Evolutionary conservation across 2,329 filamentous ascomycete genomes (phyloP), one percentile per base, ranked within the genome.

Genomic region (Capronia americana): DNA sequence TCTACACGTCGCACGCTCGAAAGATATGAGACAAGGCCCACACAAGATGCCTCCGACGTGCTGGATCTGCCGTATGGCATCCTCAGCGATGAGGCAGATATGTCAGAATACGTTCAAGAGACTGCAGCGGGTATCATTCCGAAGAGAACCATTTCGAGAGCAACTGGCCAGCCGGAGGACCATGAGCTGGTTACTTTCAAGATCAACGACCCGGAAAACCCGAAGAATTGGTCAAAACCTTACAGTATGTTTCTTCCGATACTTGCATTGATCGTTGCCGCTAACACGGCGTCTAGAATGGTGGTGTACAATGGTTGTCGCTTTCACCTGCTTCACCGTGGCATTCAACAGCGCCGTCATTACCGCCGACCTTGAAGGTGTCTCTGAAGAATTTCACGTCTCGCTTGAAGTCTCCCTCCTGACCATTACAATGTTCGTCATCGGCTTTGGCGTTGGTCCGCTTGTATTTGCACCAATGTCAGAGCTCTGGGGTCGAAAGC

Each of bases 221-320:
- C 92, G 0, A 94, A 94, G 83, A 95, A 94, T 77, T 95, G 91
- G 91, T 87, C 85, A 64, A 92, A 92, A 77, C 81, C 79, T 0
- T 90, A 82, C 77, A 95, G 93, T 68, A 79, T 94, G 92, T 91
- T 92, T 34, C 34, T 53, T 14, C 53, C 2, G 28, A 55, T 17
- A 34, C 17, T 34, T 20, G 7, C 2, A 11, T 32, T 17, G 28
- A 14, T 34, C 3, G 17, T 30, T 11, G 14, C 12, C 8, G 50
- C 65, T 67, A 57, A 67, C 61, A 26, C 34, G 5, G 57, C 8
- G 1, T 57, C n/a, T n/a, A 69, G 66, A 68, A 54, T 70, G 69
- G 69, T 71, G 61, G 58, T 89, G 87, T 74, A 97, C 92, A 26
- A 92, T 96, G 89, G 87, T 92, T 17, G 92, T 96, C 0, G 90